Conservation (phyloP, 2,329 filamentous ascomycete species). For the Chrysoporthe puriensis region DNA sequence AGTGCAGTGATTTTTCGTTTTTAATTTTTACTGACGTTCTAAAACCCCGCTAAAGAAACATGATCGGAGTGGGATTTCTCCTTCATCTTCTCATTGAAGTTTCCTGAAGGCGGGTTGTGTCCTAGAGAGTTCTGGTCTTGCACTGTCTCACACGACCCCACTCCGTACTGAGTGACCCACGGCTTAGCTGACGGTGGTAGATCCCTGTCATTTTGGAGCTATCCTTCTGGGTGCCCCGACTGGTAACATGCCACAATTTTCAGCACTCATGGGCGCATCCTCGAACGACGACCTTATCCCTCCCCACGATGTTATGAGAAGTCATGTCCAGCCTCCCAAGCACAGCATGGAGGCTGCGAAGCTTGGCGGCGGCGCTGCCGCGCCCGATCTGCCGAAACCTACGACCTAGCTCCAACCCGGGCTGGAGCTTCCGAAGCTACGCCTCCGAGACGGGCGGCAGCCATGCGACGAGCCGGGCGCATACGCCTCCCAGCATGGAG, state of each 20-base stretch:
- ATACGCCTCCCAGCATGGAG: slow-evolving; percentile 60
- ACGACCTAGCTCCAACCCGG: slow-evolving; percentile 14
- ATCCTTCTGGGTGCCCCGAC: too few species aligned
- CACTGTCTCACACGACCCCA: too few species aligned
- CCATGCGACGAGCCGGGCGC: slow-evolving; percentile 33
- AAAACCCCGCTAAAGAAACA: too few species aligned
- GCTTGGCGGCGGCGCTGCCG: slow-evolving; percentile 30
- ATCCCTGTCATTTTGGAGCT: too few species aligned
- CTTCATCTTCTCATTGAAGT: too few species aligned
- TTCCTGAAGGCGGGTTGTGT: too few species aligned
- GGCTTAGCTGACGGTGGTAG: too few species aligned
- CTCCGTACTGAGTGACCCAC: too few species aligned
- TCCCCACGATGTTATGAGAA: slow-evolving; percentile 33
- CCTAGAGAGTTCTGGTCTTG: too few species aligned
- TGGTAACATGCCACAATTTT: slow-evolving; percentile 32
- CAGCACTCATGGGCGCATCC: slow-evolving; percentile 1
- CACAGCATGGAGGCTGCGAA: slow-evolving; percentile 39
- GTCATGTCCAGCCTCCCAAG: slow-evolving; percentile 47
- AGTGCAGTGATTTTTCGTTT: too few species aligned
- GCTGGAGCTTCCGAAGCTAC: slow-evolving; percentile 21
- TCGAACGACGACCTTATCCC: slow-evolving; percentile 4
- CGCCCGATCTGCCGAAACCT: slow-evolving; percentile 21
- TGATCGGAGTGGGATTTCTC: too few species aligned
- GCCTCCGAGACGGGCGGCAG: slow-evolving; percentile 35
- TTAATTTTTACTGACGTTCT: too few species aligned